Evolutionary conservation across 495 filamentous ascomycete genomes (phyloP).

Genomic region (Tetracladium setigerum): DNA sequence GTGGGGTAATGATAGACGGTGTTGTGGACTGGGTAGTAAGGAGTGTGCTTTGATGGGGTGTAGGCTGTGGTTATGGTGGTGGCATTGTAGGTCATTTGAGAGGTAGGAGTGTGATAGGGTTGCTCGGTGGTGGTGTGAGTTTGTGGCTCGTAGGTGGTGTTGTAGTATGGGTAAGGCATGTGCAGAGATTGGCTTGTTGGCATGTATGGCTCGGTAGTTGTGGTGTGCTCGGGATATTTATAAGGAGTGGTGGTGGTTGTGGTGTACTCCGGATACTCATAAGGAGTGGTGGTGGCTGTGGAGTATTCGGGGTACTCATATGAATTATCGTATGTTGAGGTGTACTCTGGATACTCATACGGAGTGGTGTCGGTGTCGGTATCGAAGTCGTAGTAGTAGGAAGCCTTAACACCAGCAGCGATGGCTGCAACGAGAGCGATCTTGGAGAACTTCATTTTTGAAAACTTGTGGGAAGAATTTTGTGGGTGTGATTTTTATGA

Average conservation of each 20-base stretch:
- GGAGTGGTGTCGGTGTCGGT: too few species aligned
- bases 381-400: too few species aligned
- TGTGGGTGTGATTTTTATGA: neutral
- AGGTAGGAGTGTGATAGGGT: neutral
- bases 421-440: neutral
- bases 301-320: too few species aligned
- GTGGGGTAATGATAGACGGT: neutral
- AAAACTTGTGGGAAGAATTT: neutral
- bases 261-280: neutral
- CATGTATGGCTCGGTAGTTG: too few species aligned
- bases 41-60: too few species aligned
- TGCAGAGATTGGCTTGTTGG: slow-evolving; percentile 4
- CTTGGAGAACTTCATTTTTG: slow-evolving; percentile 9
- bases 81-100: too few species aligned
- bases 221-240: neutral
- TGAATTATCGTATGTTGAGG: too few species aligned
- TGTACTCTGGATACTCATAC: too few species aligned
- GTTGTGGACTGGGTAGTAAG: neutral
- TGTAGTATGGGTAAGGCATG: slow-evolving; percentile 11
- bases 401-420: neutral
- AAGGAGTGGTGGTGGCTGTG: neutral
- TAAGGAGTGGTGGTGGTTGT: neutral
- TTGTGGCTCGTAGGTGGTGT: neutral
- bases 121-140: neutral
- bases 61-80: too few species aligned